Base-by-base conservation (phyloP, 2,329 filamentous ascomycete species). In the Hymenoscyphus occultus region DNA sequence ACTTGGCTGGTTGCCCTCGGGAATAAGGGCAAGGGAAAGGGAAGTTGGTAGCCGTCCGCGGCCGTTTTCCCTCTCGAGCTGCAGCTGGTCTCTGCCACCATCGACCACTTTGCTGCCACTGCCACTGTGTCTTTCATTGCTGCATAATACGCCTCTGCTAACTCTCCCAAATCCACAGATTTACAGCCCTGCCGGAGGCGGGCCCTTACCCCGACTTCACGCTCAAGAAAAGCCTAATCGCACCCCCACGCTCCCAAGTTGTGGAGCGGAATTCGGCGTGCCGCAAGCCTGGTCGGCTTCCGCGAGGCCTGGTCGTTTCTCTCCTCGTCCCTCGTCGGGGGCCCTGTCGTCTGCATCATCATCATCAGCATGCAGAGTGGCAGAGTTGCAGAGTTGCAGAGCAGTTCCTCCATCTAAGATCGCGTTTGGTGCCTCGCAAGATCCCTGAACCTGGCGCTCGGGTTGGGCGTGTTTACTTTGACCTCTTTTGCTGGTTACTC, bases 391-490 rank as follows among this genome's bases (percentile, higher is more conserved):
- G 35, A 35, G 35, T 35, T 10, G 48, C 48, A 54, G 48, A 54
- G 48, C 19, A 54, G 48, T 54, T 54, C 48, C 48, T 32, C 60
- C 35, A 57, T 62, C 54, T 19, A 22, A 70, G 71, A 71, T 72
- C 70, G 57, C 69, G 66, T 69, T 70, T 70, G 71, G 68, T 71
- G 67, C 66, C 65, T 71, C 70, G 67, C 67, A 73, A 71, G 70
- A 74, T 71, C 71, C 72, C 62, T 71, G 72, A 71, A 58, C 70
- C 70, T 28, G 31, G 65, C 28, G 31, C 42, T 54, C 48, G 48
- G 48, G 48, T 54, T 54, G 48, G 19, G 19, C 10, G 22, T 54
- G 48, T 54, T 66, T 65, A 68, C 71, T 71, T 72, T 69, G 71
- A 70, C 71, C 71, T 70, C 69, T 71, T 71, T 71, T 28, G 28